Conservation (phyloP, 1,284 basidiomycete genomes). For the Puccinia hordei region DNA sequence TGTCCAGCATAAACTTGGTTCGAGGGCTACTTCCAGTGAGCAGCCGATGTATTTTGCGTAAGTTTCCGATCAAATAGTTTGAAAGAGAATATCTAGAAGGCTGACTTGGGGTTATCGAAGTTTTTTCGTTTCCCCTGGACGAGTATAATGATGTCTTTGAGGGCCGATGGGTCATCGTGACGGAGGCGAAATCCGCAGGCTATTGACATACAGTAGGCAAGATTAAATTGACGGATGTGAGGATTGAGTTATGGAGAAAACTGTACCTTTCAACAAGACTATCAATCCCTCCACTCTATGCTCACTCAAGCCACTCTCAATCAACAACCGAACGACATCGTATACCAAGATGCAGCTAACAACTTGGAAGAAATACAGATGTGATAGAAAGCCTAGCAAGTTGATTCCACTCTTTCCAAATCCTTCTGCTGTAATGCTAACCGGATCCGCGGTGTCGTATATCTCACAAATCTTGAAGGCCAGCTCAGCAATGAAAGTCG, state of each 20-base stretch:
- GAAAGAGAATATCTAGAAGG: background rate
- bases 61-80: background rate
- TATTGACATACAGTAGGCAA: background rate
- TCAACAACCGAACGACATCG: slow-evolving; percentile 79
- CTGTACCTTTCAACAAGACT: slow-evolving; percentile 49
- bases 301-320: slow-evolving; percentile 61
- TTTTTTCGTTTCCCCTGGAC: slow-evolving; percentile 73
- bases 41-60: slow-evolving; percentile 54
- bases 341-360: slow-evolving; percentile 84
- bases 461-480: slow-evolving; percentile 20
- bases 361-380: slow-evolving; percentile 94
- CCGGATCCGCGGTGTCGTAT: slow-evolving; percentile 9
- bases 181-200: slow-evolving; percentile 67
- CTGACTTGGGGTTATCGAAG: slow-evolving; percentile 55
- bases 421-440: slow-evolving; percentile 52
- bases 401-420: slow-evolving; percentile 79
- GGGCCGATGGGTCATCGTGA: slow-evolving; percentile 65
- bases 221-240: background rate
- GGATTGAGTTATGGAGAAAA: background rate
- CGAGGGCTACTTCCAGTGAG: slow-evolving; percentile 67
- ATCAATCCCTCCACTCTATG: slow-evolving; percentile 45
- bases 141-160: slow-evolving; percentile 65
- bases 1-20: slow-evolving; percentile 89
- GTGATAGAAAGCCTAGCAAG: slow-evolving; percentile 80
- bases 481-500: slow-evolving; percentile 44